Base-by-base conservation (phyloP, 2,329 filamentous ascomycete genomes). In the Chrysosporium keratinophilum region DNA sequence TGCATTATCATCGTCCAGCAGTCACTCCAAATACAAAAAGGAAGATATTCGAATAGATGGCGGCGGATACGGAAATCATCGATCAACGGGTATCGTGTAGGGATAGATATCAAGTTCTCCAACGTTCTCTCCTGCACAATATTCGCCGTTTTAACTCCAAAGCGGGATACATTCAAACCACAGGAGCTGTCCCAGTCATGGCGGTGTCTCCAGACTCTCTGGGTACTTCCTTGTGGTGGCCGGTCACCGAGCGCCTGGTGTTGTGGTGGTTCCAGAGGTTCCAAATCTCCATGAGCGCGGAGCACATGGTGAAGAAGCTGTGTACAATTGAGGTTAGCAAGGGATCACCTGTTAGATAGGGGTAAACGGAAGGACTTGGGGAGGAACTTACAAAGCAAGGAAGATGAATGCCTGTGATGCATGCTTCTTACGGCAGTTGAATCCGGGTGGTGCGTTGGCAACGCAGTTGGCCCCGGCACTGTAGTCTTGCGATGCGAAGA, bases 401-500 rank as follows among this genome's bases (percentile, higher is more conserved):
- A 74, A 75, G 35, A 71, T 70, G 54, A 75, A 75, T 0, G 72
- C 58, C 59, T 75, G 67, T 43, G 67, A 70, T 17, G 71, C 67
- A 46, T 65, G 62, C 61, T 75, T 75, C 35, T 63, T 59, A 7
- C 58, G 57, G 61, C 72, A 75, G 31, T 51, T 45, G 14, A 65
- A 51, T 42, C 62, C 62, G 0, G 64, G 62, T 1, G 73, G 72
- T 2, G 66, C 56, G 46, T 65, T 61, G 28, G 57, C 40, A 50
- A 34, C 56, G 61, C 72, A 74, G 59, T 65, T 63, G 59, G 46
- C 47, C 12, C 51, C 47, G 1, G 56, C 63, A 45, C 45, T 66
- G 58, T 74, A 76, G 65, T 74, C 72, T 62, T 74, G 67, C 3
- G 72, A 68, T 1, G 72, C 60, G 63, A 76, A 75, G 60, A 76